Base-by-base conservation (phyloP, 1,284 basidiomycete genomes). In the Blastosporella zonata region DNA sequence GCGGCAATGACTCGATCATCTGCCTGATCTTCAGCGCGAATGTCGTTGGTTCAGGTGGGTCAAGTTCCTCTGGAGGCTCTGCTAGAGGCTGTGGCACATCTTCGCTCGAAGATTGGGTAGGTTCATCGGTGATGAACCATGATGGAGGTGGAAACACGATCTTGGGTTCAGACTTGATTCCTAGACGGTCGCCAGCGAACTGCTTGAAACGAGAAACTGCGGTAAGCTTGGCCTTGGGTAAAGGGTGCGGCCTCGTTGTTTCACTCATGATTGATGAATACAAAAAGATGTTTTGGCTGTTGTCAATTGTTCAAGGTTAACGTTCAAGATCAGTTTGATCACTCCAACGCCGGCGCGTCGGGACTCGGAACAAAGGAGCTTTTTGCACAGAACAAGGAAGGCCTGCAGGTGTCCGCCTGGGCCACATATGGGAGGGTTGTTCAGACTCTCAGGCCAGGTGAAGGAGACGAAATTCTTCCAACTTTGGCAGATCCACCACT, bases 391-490 rank as follows among this genome's bases (percentile, higher is more conserved):
- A 72, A 75, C 52, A 52, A 60, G 27, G 51, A 71, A 18, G 77
- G 64, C n/a, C 71, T 69, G 54, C 50, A 49, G 42, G 56, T 81
- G 15, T 68, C 75, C 2, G 61, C 67, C 8, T 68, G 63, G 54
- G 59, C 59, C 3, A 78, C 75, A 0, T 79, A 82, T 44, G 75
- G 71, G 8, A 62, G 68, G 20, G 59, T 82, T 25, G 61, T 69
- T 8, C 63, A 66, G 37, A 79, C 76, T 2, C 59, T 82, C 36
- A 62, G 60, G 5, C 48, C 51, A 3, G 35, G 45, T 20, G 46
- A 42, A 41, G 67, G 66, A 3, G 55, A 55, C 29, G 46, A 52
- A 25, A 46, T 55, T n/a, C 52, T 67, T 1, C 58, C 65, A 0
- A 50, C 56, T 8, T 62, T 80, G 20, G 17, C 49, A 54, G 59